phyloP scores from a whole-genome alignment of 805 yeast species.

The Clavispora asparagi region DNA sequence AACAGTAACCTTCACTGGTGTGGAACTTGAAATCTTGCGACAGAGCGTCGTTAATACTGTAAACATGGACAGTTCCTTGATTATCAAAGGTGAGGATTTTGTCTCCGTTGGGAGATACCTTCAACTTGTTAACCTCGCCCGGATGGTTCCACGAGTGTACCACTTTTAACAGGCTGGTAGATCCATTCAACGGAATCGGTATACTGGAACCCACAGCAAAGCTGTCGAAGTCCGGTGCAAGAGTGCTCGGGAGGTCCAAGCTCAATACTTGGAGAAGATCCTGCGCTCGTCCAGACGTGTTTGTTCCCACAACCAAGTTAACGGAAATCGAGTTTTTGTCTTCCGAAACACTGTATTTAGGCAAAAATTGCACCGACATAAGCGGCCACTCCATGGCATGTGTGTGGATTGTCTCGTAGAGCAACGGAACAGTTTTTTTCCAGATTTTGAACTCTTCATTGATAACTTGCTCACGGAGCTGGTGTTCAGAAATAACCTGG shows the following conservation, averaged over 20 bases:
- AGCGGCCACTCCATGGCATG: constrained; percentile 67
- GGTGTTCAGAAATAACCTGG: constrained; percentile 41
- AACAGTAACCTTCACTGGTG: constrained; percentile 59
- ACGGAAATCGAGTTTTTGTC: constrained; percentile 25
- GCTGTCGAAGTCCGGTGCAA: constrained; percentile 31
- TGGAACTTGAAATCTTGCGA: constrained; percentile 46
- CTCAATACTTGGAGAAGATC: constrained; percentile 44
- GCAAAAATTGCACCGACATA: constrained; percentile 64
- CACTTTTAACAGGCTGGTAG: constrained; percentile 39
- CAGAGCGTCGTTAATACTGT: constrained; percentile 21
- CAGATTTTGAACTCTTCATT: constrained; percentile 76
- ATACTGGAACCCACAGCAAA: constrained; percentile 15
- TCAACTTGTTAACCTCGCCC: constrained; percentile 62
- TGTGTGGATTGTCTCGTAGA: constrained; percentile 71
- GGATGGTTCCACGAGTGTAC: constrained; percentile 53
- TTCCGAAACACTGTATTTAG: constrained; percentile 32
- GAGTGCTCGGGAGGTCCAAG: constrained; percentile 45
- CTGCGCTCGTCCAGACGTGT: constrained; percentile 32
- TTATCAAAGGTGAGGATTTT: constrained; percentile 53
- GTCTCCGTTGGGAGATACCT: constrained; percentile 45
- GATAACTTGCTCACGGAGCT: constrained; percentile 53
- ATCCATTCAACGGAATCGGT: constrained; percentile 15
- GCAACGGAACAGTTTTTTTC: constrained; percentile 78
- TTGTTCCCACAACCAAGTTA: constrained; percentile 46
- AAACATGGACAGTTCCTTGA: constrained; percentile 46